These are phyloP conservation scores for Achlya hypogyna DNA, from an alignment of 352 stramenopile genomes.

Conservation along the genomic window DNA sequence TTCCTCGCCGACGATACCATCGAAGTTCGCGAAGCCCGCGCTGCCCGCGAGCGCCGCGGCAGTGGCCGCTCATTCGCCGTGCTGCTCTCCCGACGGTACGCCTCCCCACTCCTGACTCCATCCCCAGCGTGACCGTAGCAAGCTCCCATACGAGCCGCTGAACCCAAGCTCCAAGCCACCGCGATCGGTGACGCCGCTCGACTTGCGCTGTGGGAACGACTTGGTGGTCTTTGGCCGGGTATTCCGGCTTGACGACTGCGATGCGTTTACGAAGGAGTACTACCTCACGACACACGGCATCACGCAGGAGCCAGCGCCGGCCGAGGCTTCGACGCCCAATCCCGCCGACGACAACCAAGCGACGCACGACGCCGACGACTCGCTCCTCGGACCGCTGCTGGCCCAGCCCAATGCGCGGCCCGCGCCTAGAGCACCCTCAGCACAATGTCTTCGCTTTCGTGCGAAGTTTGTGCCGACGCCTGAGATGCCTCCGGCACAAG, in stretches of 20 bases:
- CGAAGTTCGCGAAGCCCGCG: constrained; percentile 76
- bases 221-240: constrained; percentile 74
- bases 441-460: constrained; percentile 66
- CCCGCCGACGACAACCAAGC: background rate
- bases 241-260: constrained; percentile 88
- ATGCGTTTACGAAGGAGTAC: constrained; percentile 85
- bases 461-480: constrained; percentile 37
- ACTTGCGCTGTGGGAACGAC: constrained; percentile 76
- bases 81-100: constrained; percentile 67
- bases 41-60: constrained; percentile 34
- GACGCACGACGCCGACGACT: background rate
- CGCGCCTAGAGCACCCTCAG: background rate
- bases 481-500: constrained; percentile 29
- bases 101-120: constrained; percentile 35
- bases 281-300: constrained; percentile 77
- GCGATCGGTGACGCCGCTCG: constrained; percentile 37
- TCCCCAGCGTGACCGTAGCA: constrained; percentile 17
- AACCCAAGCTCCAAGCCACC: constrained; percentile 19
- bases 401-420: background rate
- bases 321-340: background rate
- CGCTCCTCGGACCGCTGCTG: background rate
- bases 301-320: constrained; percentile 43
- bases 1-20: constrained; percentile 89
- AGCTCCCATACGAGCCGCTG: constrained; percentile 12
- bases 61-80: constrained; percentile 56